These are phyloP conservation scores for Elsinoe ampelina DNA, from an alignment of 2,329 filamentous ascomycete genomes.

Conservation along the genomic window DNA sequence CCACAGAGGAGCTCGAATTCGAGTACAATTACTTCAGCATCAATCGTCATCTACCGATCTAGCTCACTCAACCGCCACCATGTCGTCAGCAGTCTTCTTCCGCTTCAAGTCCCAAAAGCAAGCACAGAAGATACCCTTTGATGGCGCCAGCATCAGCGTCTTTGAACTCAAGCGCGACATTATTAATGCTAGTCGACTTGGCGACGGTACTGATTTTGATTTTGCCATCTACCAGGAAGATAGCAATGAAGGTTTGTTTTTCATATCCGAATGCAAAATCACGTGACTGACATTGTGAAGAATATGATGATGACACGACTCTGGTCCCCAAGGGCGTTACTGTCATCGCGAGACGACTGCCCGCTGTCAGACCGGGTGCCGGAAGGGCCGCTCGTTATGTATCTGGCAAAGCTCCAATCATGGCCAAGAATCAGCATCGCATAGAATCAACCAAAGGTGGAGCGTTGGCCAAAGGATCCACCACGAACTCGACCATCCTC, in stretches of 20 bases:
- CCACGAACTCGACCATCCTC: constrained; percentile 54
- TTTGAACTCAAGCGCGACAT: constrained; percentile 99
- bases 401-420: constrained; percentile 86
- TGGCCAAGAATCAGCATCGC: constrained; percentile 69
- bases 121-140: constrained; percentile 86
- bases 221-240: constrained; percentile 90
- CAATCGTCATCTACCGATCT: not conserved
- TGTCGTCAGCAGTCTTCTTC: constrained; percentile 98
- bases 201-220: constrained; percentile 94
- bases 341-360: constrained; percentile 78
- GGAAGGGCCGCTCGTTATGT: constrained; percentile 92
- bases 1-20: too few relatives aligned
- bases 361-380: constrained; percentile 73
- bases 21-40: too few relatives aligned
- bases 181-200: constrained; percentile 84
- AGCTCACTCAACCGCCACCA: constrained; percentile 34
- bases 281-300: constrained; percentile 40
- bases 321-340: constrained; percentile 93
- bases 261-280: not conserved
- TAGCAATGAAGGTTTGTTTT: constrained; percentile 68
- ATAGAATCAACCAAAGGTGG: constrained; percentile 51
- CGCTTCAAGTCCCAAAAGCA: constrained; percentile 99
- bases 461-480: constrained; percentile 30
- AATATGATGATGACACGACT: constrained; percentile 96
- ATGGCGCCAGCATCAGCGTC: constrained; percentile 94